phyloP scores from a whole-genome alignment of 768 basidiomycete genomes.

The Lenzites betulinus region DNA sequence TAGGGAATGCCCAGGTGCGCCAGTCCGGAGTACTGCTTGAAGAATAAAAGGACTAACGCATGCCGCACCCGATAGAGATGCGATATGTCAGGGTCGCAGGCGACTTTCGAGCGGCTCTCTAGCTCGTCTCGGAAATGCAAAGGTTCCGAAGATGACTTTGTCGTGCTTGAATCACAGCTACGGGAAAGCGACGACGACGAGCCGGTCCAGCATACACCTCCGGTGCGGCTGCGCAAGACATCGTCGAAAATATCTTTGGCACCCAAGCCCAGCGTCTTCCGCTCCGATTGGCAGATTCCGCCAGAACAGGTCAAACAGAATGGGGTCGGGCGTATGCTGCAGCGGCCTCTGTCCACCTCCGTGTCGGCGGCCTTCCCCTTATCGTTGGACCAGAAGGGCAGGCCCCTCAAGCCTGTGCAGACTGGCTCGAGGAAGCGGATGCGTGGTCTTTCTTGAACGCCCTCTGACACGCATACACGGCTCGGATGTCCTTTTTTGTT shows the following conservation, averaged over 20 bases:
- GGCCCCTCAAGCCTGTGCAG: not conserved
- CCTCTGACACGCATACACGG: not conserved
- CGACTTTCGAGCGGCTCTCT: slow-evolving; percentile 1
- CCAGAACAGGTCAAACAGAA: not conserved
- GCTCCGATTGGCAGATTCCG: slow-evolving; percentile 1
- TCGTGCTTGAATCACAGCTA: not conserved
- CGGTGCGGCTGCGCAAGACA: not conserved
- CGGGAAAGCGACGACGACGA: not conserved
- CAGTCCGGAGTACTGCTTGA: not conserved
- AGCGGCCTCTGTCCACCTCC: not conserved
- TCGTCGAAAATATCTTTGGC: not conserved
- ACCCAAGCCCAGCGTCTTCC: not conserved
- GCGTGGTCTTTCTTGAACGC: not conserved
- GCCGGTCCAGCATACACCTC: not conserved
- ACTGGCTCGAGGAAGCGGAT: slow-evolving; percentile 8
- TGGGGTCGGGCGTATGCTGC: not conserved
- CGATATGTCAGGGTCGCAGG: not conserved
- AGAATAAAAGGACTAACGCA: not conserved
- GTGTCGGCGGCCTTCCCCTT: not conserved
- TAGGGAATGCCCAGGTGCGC: not conserved
- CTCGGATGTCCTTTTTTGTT: not conserved
- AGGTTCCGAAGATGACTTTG: slow-evolving; percentile 8
- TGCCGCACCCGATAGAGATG: not conserved
- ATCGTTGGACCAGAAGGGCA: slow-evolving; percentile 3
- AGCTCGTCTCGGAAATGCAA: not conserved